phyloP scores from a whole-genome alignment of 2,329 filamentous ascomycete species.

The Cytospora paraplurivora region DNA sequence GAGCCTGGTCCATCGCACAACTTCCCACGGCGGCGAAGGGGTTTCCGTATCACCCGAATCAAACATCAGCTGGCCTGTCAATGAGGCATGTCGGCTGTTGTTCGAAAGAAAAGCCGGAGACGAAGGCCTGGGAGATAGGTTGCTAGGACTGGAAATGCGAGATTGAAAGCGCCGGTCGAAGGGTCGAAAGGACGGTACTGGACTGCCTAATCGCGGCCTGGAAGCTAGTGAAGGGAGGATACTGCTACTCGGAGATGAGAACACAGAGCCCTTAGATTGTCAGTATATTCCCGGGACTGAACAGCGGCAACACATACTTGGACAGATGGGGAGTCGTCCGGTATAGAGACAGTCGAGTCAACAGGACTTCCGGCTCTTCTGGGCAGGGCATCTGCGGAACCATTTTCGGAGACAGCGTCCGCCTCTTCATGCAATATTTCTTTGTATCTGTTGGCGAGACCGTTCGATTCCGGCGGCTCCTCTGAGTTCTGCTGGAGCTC shows the following conservation, averaged over 20 bases:
- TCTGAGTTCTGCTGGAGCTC: slow-evolving; percentile 37
- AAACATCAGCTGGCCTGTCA: slow-evolving; percentile 68
- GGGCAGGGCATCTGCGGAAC: slow-evolving; percentile 53
- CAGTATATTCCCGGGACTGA: slow-evolving; percentile 10
- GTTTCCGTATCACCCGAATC: slow-evolving; percentile 69
- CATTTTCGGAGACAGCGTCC: slow-evolving; percentile 54
- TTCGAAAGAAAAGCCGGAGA: slow-evolving; percentile 77
- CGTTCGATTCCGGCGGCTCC: slow-evolving; percentile 36
- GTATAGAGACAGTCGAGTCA: slow-evolving; percentile 70
- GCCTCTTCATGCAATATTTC: slow-evolving; percentile 47
- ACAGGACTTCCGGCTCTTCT: slow-evolving; percentile 66
- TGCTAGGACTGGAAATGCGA: slow-evolving; percentile 67
- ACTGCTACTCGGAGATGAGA: slow-evolving; percentile 73
- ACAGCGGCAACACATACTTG: slow-evolving; percentile 56
- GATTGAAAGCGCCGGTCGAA: slow-evolving; percentile 96
- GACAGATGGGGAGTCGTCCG: slow-evolving; percentile 82
- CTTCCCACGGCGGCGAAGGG: slow-evolving; percentile 87
- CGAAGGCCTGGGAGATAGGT: slow-evolving; percentile 64
- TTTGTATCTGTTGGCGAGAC: slow-evolving; percentile 46
- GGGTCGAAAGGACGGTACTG: slow-evolving; percentile 82
- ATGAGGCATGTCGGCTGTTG: slow-evolving; percentile 79
- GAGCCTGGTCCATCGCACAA: slow-evolving; percentile 92
- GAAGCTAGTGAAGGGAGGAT: slow-evolving; percentile 70
- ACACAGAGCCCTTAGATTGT: slow-evolving; percentile 54
- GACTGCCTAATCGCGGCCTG: slow-evolving; percentile 65